Percentiles rank a stretch among this genome's conserved stretches.
Conservation (phyloP, 768 basidiomycete genomes). For the Trametes coccinea region DNA sequence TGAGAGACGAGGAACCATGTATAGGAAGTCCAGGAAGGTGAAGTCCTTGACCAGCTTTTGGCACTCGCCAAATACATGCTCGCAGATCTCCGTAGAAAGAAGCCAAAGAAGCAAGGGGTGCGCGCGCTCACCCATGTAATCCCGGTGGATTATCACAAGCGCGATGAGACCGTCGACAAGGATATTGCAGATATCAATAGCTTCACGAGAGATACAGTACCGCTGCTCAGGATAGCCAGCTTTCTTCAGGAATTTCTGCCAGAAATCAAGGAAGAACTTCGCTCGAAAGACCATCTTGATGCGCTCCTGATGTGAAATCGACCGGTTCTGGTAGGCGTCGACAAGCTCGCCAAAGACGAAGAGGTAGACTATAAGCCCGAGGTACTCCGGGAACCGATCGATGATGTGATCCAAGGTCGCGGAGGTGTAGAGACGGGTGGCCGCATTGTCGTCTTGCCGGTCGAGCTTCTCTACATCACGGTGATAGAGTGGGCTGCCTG, state of each 20-base stretch:
- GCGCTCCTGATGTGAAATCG: slow-evolving; percentile 26
- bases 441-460: slow-evolving; percentile 46
- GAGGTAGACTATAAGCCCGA: slow-evolving; percentile 35
- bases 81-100: slow-evolving; percentile 1
- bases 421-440: slow-evolving; percentile 35
- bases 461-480: slow-evolving; percentile 42
- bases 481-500: slow-evolving; percentile 23
- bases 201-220: slow-evolving; percentile 1
- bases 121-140: slow-evolving; percentile 15
- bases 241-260: slow-evolving; percentile 19
- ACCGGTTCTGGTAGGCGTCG: slow-evolving; percentile 33
- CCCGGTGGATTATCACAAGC: slow-evolving; percentile 31
- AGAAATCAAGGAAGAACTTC: slow-evolving; percentile 28
- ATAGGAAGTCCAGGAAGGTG: slow-evolving; percentile 1
- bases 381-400: slow-evolving; percentile 25
- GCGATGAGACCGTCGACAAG: slow-evolving; percentile 1
- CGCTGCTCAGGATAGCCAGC: no score
- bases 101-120: slow-evolving; percentile 27
- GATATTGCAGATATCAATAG: slow-evolving; percentile 2
- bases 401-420: slow-evolving; percentile 29
- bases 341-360: slow-evolving; percentile 36
- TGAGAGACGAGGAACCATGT: neutral
- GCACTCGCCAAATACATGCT: slow-evolving; percentile 2
- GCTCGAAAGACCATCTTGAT: slow-evolving; percentile 28
- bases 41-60: slow-evolving; percentile 7